Evolutionary conservation across 352 stramenopile genomes (phyloP).

Genomic region (Phytophthora crassamura): DNA sequence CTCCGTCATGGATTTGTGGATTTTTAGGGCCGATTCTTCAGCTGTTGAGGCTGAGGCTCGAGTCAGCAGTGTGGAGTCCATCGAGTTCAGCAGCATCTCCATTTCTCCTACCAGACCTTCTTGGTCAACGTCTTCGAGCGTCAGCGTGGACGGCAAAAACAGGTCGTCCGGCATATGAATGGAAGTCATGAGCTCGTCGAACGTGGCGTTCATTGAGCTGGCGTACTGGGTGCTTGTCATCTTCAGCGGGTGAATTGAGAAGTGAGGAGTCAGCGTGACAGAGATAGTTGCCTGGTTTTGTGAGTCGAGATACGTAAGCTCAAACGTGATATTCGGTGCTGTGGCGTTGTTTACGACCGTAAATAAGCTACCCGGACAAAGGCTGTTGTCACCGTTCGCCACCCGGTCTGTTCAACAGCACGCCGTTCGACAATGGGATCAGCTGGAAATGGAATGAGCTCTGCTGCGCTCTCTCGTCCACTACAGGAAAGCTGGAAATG

Average conservation of each 20-base stretch:
- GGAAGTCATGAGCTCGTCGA: neutral
- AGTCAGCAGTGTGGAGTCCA: neutral
- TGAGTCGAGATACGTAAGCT: no score
- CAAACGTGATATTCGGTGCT: no score
- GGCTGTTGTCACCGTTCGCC: no score
- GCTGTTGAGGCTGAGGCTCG: neutral
- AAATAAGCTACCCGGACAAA: no score
- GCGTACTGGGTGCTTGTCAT: slow-evolving; percentile 1
- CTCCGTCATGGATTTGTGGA: neutral
- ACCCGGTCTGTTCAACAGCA: no score
- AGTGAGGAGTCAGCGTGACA: neutral
- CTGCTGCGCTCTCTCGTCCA: no score
- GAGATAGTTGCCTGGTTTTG: neutral
- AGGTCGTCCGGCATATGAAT: neutral
- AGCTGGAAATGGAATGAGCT: no score
- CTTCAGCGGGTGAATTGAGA: neutral
- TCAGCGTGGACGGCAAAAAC: neutral
- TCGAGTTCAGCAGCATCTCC: neutral
- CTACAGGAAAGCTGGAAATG: no score
- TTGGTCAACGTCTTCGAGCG: neutral
- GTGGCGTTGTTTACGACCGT: no score
- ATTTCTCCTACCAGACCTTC: neutral
- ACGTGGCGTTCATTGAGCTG: neutral
- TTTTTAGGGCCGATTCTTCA: neutral
- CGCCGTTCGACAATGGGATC: no score